These are phyloP conservation scores for Acacia concinna DNA, from an alignment of 331 rosid genomes.

Conservation along the genomic window DNA sequence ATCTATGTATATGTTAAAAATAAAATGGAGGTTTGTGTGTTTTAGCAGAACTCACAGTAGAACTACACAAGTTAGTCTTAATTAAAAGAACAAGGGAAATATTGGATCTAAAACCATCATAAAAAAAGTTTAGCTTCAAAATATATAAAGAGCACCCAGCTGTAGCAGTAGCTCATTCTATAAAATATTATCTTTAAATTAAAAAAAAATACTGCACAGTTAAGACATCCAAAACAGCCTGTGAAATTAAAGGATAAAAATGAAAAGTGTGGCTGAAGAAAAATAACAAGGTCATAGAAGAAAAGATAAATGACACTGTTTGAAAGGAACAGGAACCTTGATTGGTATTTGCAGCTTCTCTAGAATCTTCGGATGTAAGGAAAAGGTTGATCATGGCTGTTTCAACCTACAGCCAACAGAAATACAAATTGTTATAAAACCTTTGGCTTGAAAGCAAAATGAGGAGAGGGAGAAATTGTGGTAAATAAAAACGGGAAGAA, in stretches of 20 bases:
- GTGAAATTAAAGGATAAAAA: background rate
- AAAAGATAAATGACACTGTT: background rate
- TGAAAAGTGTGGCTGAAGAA: background rate
- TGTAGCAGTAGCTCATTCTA: background rate
- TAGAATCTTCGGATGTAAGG: conserved; percentile 44
- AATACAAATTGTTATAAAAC: conserved; percentile 14
- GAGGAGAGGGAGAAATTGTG: background rate
- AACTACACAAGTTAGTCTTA: background rate
- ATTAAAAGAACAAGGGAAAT: background rate
- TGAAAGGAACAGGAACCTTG: conserved; percentile 50
- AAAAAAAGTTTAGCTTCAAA: background rate
- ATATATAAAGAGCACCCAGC: background rate
- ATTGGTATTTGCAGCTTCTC: conserved; percentile 42
- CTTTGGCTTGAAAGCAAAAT: background rate
- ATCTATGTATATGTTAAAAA: background rate
- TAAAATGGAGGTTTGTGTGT: background rate
- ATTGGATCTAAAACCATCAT: background rate
- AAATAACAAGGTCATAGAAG: background rate
- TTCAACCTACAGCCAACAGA: conserved; percentile 55
- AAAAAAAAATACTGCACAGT: background rate
- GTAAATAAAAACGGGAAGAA: background rate
- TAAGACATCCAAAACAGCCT: background rate
- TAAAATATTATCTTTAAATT: background rate
- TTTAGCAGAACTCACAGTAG: background rate
- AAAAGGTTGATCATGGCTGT: conserved; percentile 51